phyloP scores from a whole-genome alignment of 2,329 filamentous ascomycete genomes.

The Aspergillus ruber region DNA sequence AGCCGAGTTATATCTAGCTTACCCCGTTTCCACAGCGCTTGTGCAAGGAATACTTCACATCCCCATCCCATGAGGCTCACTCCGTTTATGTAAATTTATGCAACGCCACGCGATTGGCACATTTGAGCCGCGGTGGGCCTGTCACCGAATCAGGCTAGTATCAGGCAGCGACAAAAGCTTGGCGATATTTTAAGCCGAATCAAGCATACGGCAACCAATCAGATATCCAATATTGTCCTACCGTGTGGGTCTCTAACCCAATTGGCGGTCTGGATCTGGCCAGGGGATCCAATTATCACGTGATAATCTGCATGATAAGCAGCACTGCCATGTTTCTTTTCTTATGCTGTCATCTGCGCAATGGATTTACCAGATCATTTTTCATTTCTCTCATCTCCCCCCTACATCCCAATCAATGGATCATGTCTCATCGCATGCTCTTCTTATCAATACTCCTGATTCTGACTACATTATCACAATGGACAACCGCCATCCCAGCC shows the following conservation, averaged over 20 bases:
- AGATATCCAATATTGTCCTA: background rate
- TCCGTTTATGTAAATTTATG: too few species aligned
- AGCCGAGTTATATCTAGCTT: too few species aligned
- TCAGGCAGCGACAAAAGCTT: background rate
- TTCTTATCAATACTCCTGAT: background rate
- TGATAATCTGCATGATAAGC: background rate
- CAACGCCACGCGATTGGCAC: background rate
- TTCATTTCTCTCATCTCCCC: background rate
- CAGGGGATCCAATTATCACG: background rate
- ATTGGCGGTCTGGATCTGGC: background rate
- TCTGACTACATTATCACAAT: background rate
- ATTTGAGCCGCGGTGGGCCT: background rate
- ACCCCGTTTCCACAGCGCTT: too few species aligned
- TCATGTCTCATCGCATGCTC: background rate
- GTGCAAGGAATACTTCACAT: too few species aligned
- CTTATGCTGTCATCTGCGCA: background rate
- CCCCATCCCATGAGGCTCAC: too few species aligned
- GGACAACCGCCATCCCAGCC: constrained; percentile 1
- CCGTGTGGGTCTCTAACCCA: background rate
- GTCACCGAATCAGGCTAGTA: background rate
- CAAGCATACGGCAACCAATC: background rate
- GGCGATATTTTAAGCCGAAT: background rate
- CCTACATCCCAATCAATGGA: background rate
- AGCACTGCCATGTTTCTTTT: background rate
- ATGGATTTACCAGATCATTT: too few species aligned